phyloP scores from a whole-genome alignment of 179 eudicot species.

The Corrigiola litoralis region DNA sequence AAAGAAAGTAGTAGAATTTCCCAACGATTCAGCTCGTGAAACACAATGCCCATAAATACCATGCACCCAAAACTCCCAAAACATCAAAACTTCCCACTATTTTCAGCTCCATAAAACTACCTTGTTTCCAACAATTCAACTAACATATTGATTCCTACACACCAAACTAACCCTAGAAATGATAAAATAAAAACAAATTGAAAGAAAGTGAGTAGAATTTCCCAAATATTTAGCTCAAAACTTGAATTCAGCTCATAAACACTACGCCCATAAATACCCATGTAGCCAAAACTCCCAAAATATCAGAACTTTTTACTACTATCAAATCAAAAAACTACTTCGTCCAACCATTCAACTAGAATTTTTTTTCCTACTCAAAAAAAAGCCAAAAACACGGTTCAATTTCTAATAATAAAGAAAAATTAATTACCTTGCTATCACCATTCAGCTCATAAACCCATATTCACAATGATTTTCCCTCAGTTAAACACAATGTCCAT shows the following conservation, averaged over 20 bases:
- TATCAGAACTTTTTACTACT: neutral
- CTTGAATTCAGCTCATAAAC: neutral
- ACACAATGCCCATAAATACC: neutral
- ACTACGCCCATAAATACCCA: too few species aligned
- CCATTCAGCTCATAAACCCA: neutral
- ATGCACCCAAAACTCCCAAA: neutral
- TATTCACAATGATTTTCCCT: too few species aligned
- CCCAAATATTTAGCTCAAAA: too few species aligned
- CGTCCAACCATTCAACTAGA: neutral
- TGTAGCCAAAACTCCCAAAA: neutral
- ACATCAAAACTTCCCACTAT: neutral
- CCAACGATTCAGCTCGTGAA: neutral
- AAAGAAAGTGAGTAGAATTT: too few species aligned
- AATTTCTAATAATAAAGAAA: too few species aligned
- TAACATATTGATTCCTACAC: too few species aligned
- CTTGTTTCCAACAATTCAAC: neutral
- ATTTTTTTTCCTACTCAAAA: too few species aligned
- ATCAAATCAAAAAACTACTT: neutral
- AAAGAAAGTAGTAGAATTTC: neutral
- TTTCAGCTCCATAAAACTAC: neutral
- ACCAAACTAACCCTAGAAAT: too few species aligned
- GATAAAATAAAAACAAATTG: too few species aligned
- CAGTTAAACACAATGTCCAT: too few species aligned
- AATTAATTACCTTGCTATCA: too few species aligned
- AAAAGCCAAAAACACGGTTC: too few species aligned